Conservation (phyloP, 768 basidiomycete species). For the Calocera viscosa region DNA sequence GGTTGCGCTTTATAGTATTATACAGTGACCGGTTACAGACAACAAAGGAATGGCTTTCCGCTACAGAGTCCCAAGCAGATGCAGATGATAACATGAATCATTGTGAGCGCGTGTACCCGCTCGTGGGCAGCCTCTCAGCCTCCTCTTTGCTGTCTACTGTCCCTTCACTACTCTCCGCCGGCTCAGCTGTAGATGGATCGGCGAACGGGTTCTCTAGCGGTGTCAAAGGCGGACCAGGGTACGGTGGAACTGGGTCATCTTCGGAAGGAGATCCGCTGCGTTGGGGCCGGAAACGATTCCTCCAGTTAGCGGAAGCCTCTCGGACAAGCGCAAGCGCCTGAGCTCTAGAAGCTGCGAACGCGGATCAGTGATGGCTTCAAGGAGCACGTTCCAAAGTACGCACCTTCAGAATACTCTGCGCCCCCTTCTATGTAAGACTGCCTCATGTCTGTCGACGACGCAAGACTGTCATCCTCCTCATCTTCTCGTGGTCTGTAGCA, state of each 20-base stretch:
- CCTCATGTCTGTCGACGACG: background rate
- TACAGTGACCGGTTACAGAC: background rate
- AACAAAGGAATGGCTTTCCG: background rate
- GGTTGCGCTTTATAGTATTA: background rate
- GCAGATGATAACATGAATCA: background rate
- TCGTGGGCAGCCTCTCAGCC: background rate
- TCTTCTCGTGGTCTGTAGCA: background rate
- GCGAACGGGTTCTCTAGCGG: background rate
- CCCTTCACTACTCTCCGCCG: background rate
- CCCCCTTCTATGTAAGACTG: background rate
- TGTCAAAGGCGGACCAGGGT: background rate
- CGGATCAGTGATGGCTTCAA: background rate
- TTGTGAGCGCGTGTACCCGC: background rate
- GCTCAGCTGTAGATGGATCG: background rate
- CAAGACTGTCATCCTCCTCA: background rate
- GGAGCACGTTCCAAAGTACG: background rate
- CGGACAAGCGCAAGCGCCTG: background rate
- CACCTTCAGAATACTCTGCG: background rate
- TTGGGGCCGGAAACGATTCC: background rate
- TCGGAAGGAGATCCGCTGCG: background rate
- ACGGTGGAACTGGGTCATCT: background rate
- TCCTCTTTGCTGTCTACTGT: background rate
- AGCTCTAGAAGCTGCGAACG: background rate
- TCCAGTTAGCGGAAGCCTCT: background rate
- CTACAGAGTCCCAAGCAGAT: conserved; percentile 1